These are phyloP conservation scores for Verticillium nubilum DNA, from an alignment of 2,329 filamentous ascomycete species.

Conservation along the genomic window DNA sequence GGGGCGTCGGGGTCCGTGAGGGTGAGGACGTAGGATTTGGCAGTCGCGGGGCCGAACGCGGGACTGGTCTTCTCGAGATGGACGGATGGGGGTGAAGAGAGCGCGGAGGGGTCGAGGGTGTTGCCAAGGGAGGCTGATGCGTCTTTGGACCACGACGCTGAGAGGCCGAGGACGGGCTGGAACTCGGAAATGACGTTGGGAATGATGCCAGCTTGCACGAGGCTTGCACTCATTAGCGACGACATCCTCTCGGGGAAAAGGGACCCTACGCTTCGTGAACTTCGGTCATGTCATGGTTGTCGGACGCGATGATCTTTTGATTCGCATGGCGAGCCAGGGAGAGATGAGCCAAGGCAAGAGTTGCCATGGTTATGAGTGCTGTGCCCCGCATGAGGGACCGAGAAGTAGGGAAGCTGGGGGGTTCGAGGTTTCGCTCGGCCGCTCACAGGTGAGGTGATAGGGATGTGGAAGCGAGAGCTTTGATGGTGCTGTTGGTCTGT, in stretches of 20 bases:
- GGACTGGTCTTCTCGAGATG: conserved; percentile 3
- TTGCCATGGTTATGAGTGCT: not conserved
- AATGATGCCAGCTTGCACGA: conserved; percentile 10
- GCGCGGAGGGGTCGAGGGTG: conserved; percentile 6
- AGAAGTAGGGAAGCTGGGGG: too few species aligned
- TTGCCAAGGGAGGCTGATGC: conserved; percentile 11
- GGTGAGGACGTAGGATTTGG: conserved; percentile 22
- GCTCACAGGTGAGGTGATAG: too few species aligned
- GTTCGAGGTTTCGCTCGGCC: not conserved
- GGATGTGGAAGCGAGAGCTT: too few species aligned
- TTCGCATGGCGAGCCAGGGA: not conserved
- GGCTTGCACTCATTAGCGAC: conserved; percentile 4
- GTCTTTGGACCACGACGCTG: conserved; percentile 7
- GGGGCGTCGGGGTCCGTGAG: conserved; percentile 39
- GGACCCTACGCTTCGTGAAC: conserved; percentile 10
- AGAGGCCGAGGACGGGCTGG: conserved; percentile 11
- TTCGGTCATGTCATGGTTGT: conserved; percentile 9
- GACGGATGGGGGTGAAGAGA: conserved; percentile 7
- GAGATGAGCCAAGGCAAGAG: not conserved
- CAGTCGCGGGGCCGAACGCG: not conserved
- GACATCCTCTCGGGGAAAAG: not conserved
- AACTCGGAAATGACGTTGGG: conserved; percentile 12
- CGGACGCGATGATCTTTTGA: conserved; percentile 5
- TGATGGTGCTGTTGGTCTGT: too few species aligned
- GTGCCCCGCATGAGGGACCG: not conserved